Conservation (phyloP, 2,329 filamentous ascomycete species). For the Niveomyces coronatus region DNA sequence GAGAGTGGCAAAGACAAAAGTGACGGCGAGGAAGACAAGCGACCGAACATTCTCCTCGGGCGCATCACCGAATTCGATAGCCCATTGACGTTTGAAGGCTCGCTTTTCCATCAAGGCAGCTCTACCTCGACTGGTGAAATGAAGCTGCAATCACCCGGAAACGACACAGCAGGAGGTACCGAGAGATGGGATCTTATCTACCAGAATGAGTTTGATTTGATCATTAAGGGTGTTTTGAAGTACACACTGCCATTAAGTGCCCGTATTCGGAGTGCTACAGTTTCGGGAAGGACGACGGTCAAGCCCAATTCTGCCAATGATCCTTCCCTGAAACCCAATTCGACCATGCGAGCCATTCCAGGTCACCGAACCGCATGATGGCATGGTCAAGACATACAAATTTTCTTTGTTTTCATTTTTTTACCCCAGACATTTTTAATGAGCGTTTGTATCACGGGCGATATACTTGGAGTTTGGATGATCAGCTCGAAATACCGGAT, state of each 20-base stretch:
- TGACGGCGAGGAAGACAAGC: slow-evolving; percentile 44
- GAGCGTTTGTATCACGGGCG: slow-evolving; percentile 8
- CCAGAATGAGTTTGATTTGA: slow-evolving; percentile 85
- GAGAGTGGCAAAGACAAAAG: slow-evolving; percentile 31
- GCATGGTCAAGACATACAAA: background rate
- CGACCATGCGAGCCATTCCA: slow-evolving; percentile 39
- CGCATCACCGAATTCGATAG: slow-evolving; percentile 81
- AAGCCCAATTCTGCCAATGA: slow-evolving; percentile 53
- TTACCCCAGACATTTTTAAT: too few species aligned
- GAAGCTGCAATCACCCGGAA: slow-evolving; percentile 72
- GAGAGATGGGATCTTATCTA: slow-evolving; percentile 85
- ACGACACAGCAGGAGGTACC: slow-evolving; percentile 75
- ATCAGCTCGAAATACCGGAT: slow-evolving; percentile 2
- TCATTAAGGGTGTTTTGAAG: slow-evolving; percentile 81
- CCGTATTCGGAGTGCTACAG: slow-evolving; percentile 46
- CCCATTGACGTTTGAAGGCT: slow-evolving; percentile 78
- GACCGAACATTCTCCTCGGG: slow-evolving; percentile 82
- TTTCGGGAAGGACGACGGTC: slow-evolving; percentile 49
- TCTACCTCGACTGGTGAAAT: slow-evolving; percentile 74
- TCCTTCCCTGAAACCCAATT: slow-evolving; percentile 61
- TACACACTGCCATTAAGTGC: slow-evolving; percentile 60
- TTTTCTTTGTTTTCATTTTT: slow-evolving; percentile 8
- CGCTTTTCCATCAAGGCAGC: slow-evolving; percentile 65
- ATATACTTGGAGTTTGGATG: slow-evolving; percentile 9
- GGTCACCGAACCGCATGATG: slow-evolving; percentile 11